phyloP scores from a whole-genome alignment of 1,284 basidiomycete genomes.

The Inonotus obliquus region DNA sequence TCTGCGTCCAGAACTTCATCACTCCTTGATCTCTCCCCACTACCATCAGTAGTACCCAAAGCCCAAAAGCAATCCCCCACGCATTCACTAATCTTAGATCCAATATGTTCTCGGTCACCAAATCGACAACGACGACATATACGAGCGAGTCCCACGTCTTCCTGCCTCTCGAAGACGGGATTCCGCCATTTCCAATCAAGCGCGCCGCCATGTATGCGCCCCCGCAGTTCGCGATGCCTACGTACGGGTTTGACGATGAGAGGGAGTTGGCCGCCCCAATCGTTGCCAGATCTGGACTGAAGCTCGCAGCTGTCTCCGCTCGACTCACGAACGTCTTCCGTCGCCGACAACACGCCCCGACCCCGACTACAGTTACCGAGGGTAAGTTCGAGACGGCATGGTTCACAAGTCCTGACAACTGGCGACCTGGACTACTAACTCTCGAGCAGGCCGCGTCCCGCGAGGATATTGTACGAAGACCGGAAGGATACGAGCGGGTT shows the following conservation, averaged over 20 bases:
- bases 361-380: too few relatives aligned
- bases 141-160: too few relatives aligned
- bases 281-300: not conserved
- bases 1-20: too few relatives aligned
- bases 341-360: not conserved
- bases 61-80: too few relatives aligned
- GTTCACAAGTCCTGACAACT: slow-evolving; percentile 6
- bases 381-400: not conserved
- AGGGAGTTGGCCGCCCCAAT: not conserved
- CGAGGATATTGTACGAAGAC: slow-evolving; percentile 5
- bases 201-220: not conserved
- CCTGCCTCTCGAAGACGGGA: too few relatives aligned
- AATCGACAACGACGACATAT: too few relatives aligned
- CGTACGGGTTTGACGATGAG: not conserved
- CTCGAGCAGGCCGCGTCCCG: slow-evolving; percentile 9
- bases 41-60: too few relatives aligned
- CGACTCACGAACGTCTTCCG: not conserved
- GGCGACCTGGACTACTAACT: slow-evolving; percentile 4
- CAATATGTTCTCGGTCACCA: too few relatives aligned
- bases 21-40: too few relatives aligned
- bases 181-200: not conserved
- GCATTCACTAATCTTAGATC: too few relatives aligned
- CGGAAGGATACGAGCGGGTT: slow-evolving; percentile 1
- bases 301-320: not conserved
- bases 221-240: not conserved